Percentiles rank a stretch among this genome's conserved stretches.
phyloP scores from a whole-genome alignment of 805 yeast genomes.

The Saturnispora besseyi region DNA sequence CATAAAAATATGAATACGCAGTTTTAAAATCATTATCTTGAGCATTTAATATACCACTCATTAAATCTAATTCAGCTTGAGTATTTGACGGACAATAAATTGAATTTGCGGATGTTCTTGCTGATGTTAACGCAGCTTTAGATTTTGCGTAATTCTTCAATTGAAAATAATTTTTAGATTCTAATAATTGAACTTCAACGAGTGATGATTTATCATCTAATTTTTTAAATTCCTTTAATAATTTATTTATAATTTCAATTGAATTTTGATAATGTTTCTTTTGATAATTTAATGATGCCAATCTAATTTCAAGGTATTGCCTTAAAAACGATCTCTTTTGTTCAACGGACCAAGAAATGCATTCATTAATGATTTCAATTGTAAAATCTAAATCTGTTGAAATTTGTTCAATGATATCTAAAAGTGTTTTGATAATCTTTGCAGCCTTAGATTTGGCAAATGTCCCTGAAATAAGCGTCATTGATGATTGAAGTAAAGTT shows the following conservation, averaged over 20 bases:
- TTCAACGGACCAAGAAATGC: constrained; percentile 78
- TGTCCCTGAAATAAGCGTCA: constrained; percentile 48
- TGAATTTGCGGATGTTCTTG: constrained; percentile 95
- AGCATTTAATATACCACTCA: constrained; percentile 92
- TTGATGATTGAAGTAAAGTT: constrained; percentile 56
- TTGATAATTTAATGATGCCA: constrained; percentile 65
- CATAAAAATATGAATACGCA: constrained; percentile 90
- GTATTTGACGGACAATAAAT: constrained; percentile 89
- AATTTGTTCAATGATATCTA: constrained; percentile 65
- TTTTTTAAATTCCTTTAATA: constrained; percentile 80
- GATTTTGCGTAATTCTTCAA: constrained; percentile 86
- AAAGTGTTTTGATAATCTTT: constrained; percentile 71
- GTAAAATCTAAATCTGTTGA: constrained; percentile 54
- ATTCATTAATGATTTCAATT: constrained; percentile 62
- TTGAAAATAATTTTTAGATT: constrained; percentile 83
- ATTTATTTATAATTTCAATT: constrained; percentile 56
- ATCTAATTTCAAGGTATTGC: constrained; percentile 77
- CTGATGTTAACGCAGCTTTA: constrained; percentile 85
- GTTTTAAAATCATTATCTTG: constrained; percentile 96
- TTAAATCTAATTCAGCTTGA: constrained; percentile 91
- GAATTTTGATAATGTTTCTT: constrained; percentile 60
- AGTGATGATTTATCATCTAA: constrained; percentile 92
- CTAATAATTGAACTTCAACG: constrained; percentile 91
- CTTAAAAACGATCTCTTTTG: constrained; percentile 83
- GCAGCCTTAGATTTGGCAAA: constrained; percentile 94